phyloP scores from a whole-genome alignment of 1,284 basidiomycete species.

The Tilletiaria anomala region DNA sequence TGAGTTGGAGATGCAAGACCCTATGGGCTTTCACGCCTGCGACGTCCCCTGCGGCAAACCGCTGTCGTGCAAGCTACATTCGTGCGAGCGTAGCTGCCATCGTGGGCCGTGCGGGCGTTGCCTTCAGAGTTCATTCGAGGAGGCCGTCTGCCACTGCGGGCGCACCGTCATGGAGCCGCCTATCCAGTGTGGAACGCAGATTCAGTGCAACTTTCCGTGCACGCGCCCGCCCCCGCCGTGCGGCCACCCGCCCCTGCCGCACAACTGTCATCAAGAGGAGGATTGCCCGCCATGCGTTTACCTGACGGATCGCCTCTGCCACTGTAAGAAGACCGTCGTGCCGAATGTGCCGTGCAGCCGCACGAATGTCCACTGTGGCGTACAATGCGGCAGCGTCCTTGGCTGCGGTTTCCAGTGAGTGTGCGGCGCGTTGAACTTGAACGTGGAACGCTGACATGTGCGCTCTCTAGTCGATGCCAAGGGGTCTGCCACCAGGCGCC shows the following conservation, averaged over 20 bases:
- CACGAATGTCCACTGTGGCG: constrained; percentile 23
- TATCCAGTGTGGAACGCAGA: constrained; percentile 30
- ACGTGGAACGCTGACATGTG: too few species aligned
- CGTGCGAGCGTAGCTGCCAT: constrained; percentile 31
- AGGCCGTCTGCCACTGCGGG: constrained; percentile 32
- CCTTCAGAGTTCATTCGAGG: constrained; percentile 33
- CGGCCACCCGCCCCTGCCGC: constrained; percentile 33
- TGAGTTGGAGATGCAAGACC: constrained; percentile 26
- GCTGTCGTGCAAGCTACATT: constrained; percentile 28
- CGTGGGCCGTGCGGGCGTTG: constrained; percentile 35
- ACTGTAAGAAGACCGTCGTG: constrained; percentile 30
- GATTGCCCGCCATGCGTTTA: constrained; percentile 37
- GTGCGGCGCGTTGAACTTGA: not conserved
- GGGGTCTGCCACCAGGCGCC: constrained; percentile 26
- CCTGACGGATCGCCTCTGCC: constrained; percentile 27
- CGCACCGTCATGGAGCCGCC: constrained; percentile 36
- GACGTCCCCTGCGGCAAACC: constrained; percentile 22
- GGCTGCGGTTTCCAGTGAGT: constrained; percentile 27
- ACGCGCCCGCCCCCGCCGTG: constrained; percentile 25
- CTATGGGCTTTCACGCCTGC: constrained; percentile 31
- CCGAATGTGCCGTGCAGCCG: constrained; percentile 27
- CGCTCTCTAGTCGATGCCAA: constrained; percentile 10
- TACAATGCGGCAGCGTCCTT: constrained; percentile 22
- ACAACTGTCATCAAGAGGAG: constrained; percentile 31
- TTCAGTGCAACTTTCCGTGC: constrained; percentile 34